These are phyloP conservation scores for Emergomyces pasteurianus DNA, from an alignment of 2,329 filamentous ascomycete species.

Conservation along the genomic window DNA sequence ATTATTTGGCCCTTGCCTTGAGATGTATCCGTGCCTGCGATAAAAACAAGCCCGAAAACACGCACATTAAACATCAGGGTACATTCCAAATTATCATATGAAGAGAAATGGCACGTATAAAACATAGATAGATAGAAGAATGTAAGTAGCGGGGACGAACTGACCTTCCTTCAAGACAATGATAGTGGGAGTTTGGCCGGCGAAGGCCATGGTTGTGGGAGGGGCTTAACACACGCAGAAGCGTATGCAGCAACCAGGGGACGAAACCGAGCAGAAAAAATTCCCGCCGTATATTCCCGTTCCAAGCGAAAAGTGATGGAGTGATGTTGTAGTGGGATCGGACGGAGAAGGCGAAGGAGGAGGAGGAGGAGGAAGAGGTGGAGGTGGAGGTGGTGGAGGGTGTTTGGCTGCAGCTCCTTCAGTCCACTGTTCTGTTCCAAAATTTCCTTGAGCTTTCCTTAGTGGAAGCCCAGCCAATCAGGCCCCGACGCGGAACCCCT, in stretches of 20 bases:
- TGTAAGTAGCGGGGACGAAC: slow-evolving; percentile 24
- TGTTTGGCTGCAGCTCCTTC: neutral
- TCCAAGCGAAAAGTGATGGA: neutral
- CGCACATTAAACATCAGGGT: neutral
- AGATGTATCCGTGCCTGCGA: slow-evolving; percentile 85
- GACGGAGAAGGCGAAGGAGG: neutral
- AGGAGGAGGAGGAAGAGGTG: too few species aligned
- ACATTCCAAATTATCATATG: neutral
- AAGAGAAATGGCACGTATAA: neutral
- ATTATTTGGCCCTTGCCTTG: slow-evolving; percentile 95
- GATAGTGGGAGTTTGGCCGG: slow-evolving; percentile 93
- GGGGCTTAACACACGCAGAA: slow-evolving; percentile 1
- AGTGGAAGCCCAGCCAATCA: slow-evolving; percentile 26
- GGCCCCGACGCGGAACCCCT: slow-evolving; percentile 9
- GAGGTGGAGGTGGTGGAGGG: neutral
- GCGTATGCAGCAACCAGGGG: neutral
- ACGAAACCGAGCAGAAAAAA: neutral
- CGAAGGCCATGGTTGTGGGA: slow-evolving; percentile 67
- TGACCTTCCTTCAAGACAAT: slow-evolving; percentile 94
- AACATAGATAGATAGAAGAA: neutral
- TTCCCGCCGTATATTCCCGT: neutral
- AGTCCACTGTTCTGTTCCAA: slow-evolving; percentile 22
- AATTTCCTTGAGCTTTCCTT: slow-evolving; percentile 31
- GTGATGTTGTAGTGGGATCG: neutral
- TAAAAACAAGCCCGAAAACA: slow-evolving; percentile 10